Base-by-base conservation (phyloP, 495 filamentous ascomycete genomes). In the Penicillium atrosanguineum region DNA sequence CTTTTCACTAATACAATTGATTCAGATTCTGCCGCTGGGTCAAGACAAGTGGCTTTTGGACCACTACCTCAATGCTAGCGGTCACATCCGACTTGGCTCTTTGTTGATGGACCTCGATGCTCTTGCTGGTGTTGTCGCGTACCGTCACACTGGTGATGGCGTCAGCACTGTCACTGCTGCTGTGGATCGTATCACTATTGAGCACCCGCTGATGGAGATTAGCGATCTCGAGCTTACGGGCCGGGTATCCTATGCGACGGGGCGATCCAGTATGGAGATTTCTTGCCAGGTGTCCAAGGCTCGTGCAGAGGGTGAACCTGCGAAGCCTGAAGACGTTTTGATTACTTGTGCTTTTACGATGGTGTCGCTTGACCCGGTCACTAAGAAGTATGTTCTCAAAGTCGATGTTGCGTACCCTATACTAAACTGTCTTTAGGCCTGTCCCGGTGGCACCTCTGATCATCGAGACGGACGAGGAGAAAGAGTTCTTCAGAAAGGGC, bases 261-360 rank as follows among this genome's bases (percentile, higher is more conserved):
- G 90, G 0, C 78, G 85, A 46, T 88, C 84, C 34, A 90, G 87
- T 65, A 89, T 92, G 78, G 90, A 93, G 57, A 80, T 95, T 16
- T 88, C 87, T 0, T 71, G 89, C 31, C 86, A 90, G 64, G 87
- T 91, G 11, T 81, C 86, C 8, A 86, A 87, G 67, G 83, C 71
- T 0, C 78, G 71, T 23, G 77, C 81, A 0, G 71, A 79, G 31
- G 87, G 84, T 6, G 69, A 84, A 55, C 62, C 72, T 18, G 75
- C 78, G n/a, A 79, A 76, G 56, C 77, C 82, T 0, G 84, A 87
- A 38, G 88, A 91, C 69, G 73, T 91, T 6, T 57, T 93, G 52
- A 80, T 93, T 56, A 89, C 85, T 4, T 92, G 89, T 69, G 83
- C 86, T 9, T 93, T 91, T 63, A 95, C 90, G 1, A 93, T 95